Percentiles rank a stretch among this genome's conserved stretches.
Conservation (phyloP, 805 yeast species). For the Lipomyces spencermartinsiae region DNA sequence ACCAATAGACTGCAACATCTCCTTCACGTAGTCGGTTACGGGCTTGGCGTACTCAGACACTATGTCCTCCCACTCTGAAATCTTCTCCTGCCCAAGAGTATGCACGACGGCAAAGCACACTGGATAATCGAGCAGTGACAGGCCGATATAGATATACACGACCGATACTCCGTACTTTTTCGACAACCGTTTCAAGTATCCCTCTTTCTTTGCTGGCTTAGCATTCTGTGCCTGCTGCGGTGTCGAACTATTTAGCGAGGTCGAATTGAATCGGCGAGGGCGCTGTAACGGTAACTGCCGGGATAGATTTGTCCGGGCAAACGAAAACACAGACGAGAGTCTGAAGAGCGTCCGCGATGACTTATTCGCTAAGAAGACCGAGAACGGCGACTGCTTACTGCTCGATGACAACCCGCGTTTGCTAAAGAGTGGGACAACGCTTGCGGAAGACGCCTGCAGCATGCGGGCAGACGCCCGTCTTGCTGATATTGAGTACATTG, state of each 20-base stretch:
- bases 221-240: constrained; percentile 10
- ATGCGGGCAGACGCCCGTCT: constrained; percentile 1
- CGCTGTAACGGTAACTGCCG: neutral
- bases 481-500: neutral
- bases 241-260: neutral
- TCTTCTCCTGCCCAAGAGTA: constrained; percentile 82
- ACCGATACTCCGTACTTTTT: constrained; percentile 93
- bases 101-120: constrained; percentile 83
- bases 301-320: neutral
- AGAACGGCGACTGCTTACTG: neutral
- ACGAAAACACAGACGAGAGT: constrained; percentile 5
- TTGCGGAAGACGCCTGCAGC: neutral
- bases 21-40: constrained; percentile 13
- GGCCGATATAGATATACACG: constrained; percentile 76
- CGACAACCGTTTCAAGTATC: constrained; percentile 61
- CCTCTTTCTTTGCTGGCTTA: constrained; percentile 20
- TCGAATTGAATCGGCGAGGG: constrained; percentile 17
- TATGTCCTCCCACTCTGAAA: constrained; percentile 65
- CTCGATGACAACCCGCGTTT: neutral
- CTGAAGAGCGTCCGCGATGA: constrained; percentile 1
- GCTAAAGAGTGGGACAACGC: neutral
- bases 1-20: constrained; percentile 17
- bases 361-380: neutral
- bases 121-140: constrained; percentile 82
- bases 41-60: constrained; percentile 25